Evolutionary conservation across 2,329 filamentous ascomycete species (phyloP).

Genomic region (Chaetomiaceae sp.): DNA sequence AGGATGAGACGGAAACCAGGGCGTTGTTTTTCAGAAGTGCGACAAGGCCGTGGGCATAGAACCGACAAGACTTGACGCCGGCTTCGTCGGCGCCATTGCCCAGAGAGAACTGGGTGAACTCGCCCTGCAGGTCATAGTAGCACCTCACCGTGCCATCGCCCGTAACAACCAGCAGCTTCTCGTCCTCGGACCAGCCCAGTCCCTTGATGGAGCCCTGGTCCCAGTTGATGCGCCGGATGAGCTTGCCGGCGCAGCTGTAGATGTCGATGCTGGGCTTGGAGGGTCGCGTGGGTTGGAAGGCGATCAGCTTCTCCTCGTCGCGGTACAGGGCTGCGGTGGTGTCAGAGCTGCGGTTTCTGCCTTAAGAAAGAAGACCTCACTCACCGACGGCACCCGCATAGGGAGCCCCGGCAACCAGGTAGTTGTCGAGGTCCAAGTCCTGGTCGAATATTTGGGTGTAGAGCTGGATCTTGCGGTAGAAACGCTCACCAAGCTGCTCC

Average conservation of each 20-base stretch:
- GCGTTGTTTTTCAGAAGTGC: conserved; percentile 85
- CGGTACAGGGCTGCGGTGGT: conserved; percentile 68
- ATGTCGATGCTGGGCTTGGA: conserved; percentile 85
- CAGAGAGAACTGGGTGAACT: conserved; percentile 91
- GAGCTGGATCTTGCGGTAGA: conserved; percentile 91
- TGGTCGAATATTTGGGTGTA: conserved; percentile 92
- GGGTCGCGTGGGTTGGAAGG: conserved; percentile 66
- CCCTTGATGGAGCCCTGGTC: conserved; percentile 84
- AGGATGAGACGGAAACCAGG: conserved; percentile 80
- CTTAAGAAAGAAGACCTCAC: too few relatives aligned
- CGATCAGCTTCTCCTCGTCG: conserved; percentile 78
- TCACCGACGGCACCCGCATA: conserved; percentile 91
- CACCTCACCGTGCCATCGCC: conserved; percentile 86
- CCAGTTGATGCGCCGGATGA: conserved; percentile 83
- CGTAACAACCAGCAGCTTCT: conserved; percentile 83
- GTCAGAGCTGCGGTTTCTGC: too few relatives aligned
- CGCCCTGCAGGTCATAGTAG: conserved; percentile 86
- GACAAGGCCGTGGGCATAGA: conserved; percentile 90
- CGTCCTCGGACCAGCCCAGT: conserved; percentile 94
- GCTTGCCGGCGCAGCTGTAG: conserved; percentile 87
- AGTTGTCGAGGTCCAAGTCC: conserved; percentile 92
- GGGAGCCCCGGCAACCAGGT: conserved; percentile 83
- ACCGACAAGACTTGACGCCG: conserved; percentile 79
- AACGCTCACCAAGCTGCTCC: conserved; percentile 88
- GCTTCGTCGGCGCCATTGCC: conserved; percentile 86